Base-by-base conservation (phyloP, 1,139 yeast species). In the Sugiyamaella grinbergsii region DNA sequence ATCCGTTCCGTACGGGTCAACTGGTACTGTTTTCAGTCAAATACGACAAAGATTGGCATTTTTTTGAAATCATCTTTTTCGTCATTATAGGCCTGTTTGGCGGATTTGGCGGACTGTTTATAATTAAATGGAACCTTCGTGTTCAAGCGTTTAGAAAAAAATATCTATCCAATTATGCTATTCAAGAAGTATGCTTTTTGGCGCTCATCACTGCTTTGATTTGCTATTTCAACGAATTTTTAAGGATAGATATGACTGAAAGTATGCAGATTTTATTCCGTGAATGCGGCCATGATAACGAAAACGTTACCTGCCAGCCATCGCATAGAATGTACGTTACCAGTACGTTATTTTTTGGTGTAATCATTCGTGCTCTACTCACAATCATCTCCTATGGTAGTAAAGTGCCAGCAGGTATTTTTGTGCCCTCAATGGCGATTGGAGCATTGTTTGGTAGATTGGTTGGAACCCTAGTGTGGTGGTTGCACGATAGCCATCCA, bases 361-460 rank as follows among this genome's bases (percentile, higher is more conserved):
- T 96, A 0, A 58, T 82, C 0, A 73, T 89, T 8, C 75, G 98
- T 52, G 81, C 84, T 71, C 59, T 77, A 0, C 73, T 94, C 37
- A 88, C 94, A 19, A 80, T 89, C 28, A 75, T 93, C 10, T 85
- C 98, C 0, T 94, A 94, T 65, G 97, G 97, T 2, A 81, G 90
- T 58, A 88, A 85, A 64, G 93, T 91, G 0, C 98, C 98, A 1
- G 95, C 96, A 1, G 98, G 97, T 16, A 90, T 91, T 8, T 91
- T 91, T 70, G 96, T 91, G 13, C 98, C 98, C 0, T 88, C 96
- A 0, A 85, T 91, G 94, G 96, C 97, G 0, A 87, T 93, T 1
- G 98, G 98, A 5, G 96, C 97, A 0, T 81, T 95, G 1, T 90
- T 91, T 72, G 97, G 97, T 2, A 76, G 98, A 52, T 83, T 94